These are phyloP conservation scores for Suaeda aralocaspica DNA, from an alignment of 148 eudicot species.

Conservation along the genomic window DNA sequence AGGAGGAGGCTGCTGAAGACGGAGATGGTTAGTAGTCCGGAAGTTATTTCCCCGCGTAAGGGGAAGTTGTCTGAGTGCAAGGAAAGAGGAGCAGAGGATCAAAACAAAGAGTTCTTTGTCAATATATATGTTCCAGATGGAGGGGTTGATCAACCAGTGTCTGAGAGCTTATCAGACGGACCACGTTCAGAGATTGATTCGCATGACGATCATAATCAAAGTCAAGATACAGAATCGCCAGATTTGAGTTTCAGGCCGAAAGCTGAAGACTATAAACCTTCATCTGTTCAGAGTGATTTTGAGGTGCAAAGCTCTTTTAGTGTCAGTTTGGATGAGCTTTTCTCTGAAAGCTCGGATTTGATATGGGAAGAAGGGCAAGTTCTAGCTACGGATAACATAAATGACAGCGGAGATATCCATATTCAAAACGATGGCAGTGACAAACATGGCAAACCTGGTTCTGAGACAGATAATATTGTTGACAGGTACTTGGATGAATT, in stretches of 20 bases:
- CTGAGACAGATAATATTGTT: constrained; percentile 22
- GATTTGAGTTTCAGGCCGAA: constrained; percentile 13
- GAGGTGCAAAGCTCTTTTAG: too few species aligned
- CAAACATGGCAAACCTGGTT: constrained; percentile 23
- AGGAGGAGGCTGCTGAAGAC: constrained; percentile 51
- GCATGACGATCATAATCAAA: constrained; percentile 16
- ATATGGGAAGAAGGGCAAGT: constrained; percentile 59
- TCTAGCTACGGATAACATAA: constrained; percentile 15
- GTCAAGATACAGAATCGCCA: constrained; percentile 16
- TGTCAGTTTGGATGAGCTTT: constrained; percentile 30
- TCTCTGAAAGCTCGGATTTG: constrained; percentile 43
- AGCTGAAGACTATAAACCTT: constrained; percentile 14
- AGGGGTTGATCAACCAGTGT: constrained; percentile 16
- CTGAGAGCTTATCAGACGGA: constrained; percentile 26
- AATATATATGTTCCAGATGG: constrained; percentile 36
- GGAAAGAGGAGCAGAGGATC: constrained; percentile 21
- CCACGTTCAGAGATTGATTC: constrained; percentile 19
- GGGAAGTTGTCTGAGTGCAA: constrained; percentile 20
- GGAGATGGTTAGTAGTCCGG: constrained; percentile 38
- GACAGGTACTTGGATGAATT: constrained; percentile 29
- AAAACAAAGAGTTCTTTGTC: constrained; percentile 41
- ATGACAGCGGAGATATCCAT: constrained; percentile 3
- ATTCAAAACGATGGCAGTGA: constrained; percentile 16
- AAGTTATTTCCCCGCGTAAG: constrained; percentile 42
- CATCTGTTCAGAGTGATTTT: constrained; percentile 21